Percentiles rank a stretch among this genome's conserved stretches.
Conservation (phyloP, 2,329 filamentous ascomycete genomes). For the Rutstroemia sydowiana region DNA sequence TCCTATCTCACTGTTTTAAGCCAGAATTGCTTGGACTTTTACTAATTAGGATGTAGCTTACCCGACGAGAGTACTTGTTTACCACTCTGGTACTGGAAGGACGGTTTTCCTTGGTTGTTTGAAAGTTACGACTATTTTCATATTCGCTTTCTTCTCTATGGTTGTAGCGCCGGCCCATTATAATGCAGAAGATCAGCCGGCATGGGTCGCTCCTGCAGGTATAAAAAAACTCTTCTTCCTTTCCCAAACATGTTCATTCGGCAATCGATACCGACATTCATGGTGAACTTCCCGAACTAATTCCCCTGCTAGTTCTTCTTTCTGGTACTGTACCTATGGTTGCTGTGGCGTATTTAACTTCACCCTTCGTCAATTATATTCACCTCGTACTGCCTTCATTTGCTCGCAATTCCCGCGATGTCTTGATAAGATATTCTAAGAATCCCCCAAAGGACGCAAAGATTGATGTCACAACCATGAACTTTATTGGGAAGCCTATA, state of each 20-base stretch:
- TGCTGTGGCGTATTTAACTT: slow-evolving; percentile 56
- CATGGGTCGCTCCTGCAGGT: slow-evolving; percentile 25
- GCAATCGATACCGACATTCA: too few species aligned
- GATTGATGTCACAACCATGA: slow-evolving; percentile 35
- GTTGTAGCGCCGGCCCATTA: slow-evolving; percentile 45
- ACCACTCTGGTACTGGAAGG: slow-evolving; percentile 63
- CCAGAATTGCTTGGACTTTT: not conserved
- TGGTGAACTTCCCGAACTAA: too few species aligned
- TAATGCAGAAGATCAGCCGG: slow-evolving; percentile 20
- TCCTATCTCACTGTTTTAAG: not conserved
- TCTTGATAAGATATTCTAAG: slow-evolving; percentile 45
- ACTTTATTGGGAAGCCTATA: slow-evolving; percentile 33
- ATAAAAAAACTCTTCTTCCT: too few species aligned
- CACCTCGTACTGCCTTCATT: slow-evolving; percentile 60
- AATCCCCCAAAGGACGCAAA: slow-evolving; percentile 36
- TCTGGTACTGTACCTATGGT: slow-evolving; percentile 58
- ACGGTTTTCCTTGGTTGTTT: slow-evolving; percentile 62
- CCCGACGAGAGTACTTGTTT: slow-evolving; percentile 59
- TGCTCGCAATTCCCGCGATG: slow-evolving; percentile 52
- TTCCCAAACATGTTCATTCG: too few species aligned
- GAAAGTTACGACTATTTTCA: slow-evolving; percentile 63
- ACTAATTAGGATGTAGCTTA: slow-evolving; percentile 33
- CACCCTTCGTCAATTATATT: slow-evolving; percentile 66
- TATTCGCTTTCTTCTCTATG: slow-evolving; percentile 58
- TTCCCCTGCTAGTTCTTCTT: slow-evolving; percentile 40